Percentiles rank a stretch among this genome's conserved stretches.
phyloP scores from a whole-genome alignment of 2,329 filamentous ascomycete genomes.

The Samsoniella hepiali region DNA sequence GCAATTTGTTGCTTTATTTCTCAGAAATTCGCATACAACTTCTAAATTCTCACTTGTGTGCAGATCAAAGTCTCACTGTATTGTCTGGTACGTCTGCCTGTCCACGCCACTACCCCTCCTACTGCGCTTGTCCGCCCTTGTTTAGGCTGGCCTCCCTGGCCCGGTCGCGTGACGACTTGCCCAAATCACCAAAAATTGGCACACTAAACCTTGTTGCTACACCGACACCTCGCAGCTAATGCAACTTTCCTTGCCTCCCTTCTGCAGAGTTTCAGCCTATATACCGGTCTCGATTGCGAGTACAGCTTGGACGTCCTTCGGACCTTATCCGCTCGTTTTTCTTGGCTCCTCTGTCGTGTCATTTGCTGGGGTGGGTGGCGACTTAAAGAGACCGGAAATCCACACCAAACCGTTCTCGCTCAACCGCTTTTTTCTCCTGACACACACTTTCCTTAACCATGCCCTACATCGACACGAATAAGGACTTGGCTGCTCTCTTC shows the following conservation, averaged over 20 bases:
- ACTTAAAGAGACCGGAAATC: slow-evolving; percentile 3
- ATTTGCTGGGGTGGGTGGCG: slow-evolving; percentile 8
- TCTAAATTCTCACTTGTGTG: neutral
- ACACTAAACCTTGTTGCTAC: slow-evolving; percentile 18
- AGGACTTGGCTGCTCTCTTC: slow-evolving; percentile 72
- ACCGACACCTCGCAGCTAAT: slow-evolving; percentile 14
- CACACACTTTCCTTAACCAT: slow-evolving; percentile 37
- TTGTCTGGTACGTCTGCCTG: neutral
- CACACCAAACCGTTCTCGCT: neutral
- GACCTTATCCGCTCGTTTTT: neutral
- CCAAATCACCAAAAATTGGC: slow-evolving; percentile 4
- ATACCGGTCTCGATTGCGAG: neutral
- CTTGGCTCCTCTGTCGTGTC: neutral
- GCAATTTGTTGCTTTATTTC: neutral
- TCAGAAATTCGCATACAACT: neutral
- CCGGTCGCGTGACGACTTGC: slow-evolving; percentile 17
- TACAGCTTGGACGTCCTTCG: neutral
- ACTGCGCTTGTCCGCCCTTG: neutral
- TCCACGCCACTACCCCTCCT: neutral
- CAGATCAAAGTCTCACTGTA: neutral
- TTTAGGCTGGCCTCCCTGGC: neutral
- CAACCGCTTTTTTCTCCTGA: neutral
- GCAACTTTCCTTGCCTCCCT: slow-evolving; percentile 1
- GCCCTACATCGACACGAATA: slow-evolving; percentile 65
- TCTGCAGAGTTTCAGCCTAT: neutral